These are phyloP conservation scores for Annulohypoxylon truncatum DNA, from an alignment of 2,329 filamentous ascomycete genomes.

Conservation along the genomic window DNA sequence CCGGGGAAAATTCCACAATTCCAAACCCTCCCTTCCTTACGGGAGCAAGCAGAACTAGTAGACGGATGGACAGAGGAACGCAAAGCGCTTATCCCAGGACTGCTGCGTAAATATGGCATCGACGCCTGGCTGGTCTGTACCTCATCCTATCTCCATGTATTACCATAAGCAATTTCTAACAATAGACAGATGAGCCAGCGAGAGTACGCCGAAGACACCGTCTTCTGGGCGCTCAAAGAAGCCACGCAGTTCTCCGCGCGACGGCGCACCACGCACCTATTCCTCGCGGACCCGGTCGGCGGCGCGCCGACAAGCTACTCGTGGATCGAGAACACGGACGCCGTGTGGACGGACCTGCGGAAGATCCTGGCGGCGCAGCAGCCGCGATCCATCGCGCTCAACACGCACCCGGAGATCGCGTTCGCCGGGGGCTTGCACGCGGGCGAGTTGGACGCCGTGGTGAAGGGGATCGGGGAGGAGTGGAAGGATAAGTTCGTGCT, in stretches of 20 bases:
- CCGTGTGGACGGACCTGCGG: constrained; percentile 56
- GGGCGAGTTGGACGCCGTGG: constrained; percentile 56
- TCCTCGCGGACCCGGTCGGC: constrained; percentile 55
- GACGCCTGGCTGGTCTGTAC: constrained; percentile 61
- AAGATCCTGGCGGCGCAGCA: constrained; percentile 53
- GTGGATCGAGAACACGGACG: constrained; percentile 61
- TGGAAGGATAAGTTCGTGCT: constrained; percentile 57
- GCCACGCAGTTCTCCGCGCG: constrained; percentile 60
- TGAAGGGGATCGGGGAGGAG: constrained; percentile 51
- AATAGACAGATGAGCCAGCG: constrained; percentile 59
- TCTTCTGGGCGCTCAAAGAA: constrained; percentile 63
- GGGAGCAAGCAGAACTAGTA: constrained; percentile 58
- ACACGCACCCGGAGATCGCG: constrained; percentile 58
- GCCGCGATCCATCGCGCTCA: constrained; percentile 56
- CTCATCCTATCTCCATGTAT: not conserved
- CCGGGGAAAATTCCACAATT: constrained; percentile 48
- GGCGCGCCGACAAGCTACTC: constrained; percentile 49
- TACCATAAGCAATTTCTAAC: not conserved
- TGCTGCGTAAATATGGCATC: constrained; percentile 58
- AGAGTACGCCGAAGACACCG: constrained; percentile 64
- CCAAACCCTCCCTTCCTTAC: constrained; percentile 55
- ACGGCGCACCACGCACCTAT: constrained; percentile 62
- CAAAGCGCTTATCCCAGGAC: constrained; percentile 54
- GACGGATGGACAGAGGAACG: constrained; percentile 59
- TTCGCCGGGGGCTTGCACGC: constrained; percentile 62